A percentile compares a stretch with the other conserved stretches of the same genome.
Evolutionary conservation across 2,329 filamentous ascomycete genomes (phyloP).

Genomic region (Beauveria varroae): DNA sequence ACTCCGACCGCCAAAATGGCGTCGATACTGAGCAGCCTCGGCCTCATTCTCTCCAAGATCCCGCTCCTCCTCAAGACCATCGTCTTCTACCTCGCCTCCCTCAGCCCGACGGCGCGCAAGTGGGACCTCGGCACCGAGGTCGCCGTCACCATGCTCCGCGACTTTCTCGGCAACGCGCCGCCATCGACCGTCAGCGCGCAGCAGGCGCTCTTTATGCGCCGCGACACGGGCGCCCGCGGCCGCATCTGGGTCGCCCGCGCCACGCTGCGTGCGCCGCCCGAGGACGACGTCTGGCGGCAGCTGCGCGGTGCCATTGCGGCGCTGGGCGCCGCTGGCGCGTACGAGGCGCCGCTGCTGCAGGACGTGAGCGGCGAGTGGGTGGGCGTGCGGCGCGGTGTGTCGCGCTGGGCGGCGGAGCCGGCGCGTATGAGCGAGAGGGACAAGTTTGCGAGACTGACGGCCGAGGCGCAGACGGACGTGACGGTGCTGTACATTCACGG

Average conservation of each 20-base stretch:
- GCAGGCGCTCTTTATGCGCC: constrained; percentile 19
- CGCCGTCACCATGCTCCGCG: constrained; percentile 8
- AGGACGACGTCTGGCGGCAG: constrained; percentile 13
- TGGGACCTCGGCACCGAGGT: constrained; percentile 11
- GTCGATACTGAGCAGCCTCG: background rate
- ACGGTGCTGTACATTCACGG: constrained; percentile 10
- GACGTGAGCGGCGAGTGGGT: constrained; percentile 9
- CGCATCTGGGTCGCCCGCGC: constrained; percentile 61
- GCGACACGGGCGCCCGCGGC: constrained; percentile 48
- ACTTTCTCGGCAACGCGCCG: constrained; percentile 2
- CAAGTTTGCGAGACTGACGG: background rate
- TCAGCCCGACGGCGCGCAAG: constrained; percentile 7
- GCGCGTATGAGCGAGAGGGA: background rate
- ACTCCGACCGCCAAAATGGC: background rate
- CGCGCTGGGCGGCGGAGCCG: background rate
- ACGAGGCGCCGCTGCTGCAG: background rate
- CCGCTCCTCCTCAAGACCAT: constrained; percentile 3
- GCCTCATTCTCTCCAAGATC: constrained; percentile 1
- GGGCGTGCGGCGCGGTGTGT: background rate
- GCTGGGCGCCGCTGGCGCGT: background rate
- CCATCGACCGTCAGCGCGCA: constrained; percentile 7
- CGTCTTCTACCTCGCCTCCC: background rate
- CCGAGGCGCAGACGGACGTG: background rate
- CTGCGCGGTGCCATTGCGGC: background rate
- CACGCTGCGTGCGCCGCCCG: constrained; percentile 43